phyloP scores from a whole-genome alignment of 2,329 filamentous ascomycete species.

The Cucurbitaria berberidis region DNA sequence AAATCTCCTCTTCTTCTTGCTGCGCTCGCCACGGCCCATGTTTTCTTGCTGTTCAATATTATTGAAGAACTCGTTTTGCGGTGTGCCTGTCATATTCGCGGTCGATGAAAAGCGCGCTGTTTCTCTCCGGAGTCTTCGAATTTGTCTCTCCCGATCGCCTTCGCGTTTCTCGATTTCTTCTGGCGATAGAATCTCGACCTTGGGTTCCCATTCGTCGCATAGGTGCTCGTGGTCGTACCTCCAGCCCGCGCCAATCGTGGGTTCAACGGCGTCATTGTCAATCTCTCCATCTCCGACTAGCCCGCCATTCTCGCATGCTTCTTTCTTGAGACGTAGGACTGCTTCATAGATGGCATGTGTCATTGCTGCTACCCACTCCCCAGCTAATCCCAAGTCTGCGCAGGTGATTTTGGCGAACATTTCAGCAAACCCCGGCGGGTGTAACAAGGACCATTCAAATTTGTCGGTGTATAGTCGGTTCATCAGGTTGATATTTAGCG shows the following conservation, averaged over 20 bases:
- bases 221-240: conserved; percentile 92
- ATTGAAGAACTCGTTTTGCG: conserved; percentile 67
- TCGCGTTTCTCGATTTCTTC: conserved; percentile 98
- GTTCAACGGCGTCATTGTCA: conserved; percentile 84
- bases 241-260: conserved; percentile 84
- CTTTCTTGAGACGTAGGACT: conserved; percentile 90
- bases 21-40: conserved; percentile 89
- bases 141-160: conserved; percentile 89
- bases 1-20: conserved; percentile 94
- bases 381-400: conserved; percentile 83
- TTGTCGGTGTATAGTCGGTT: conserved; percentile 95
- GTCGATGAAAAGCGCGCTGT: conserved; percentile 91
- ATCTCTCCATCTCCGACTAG: conserved; percentile 78
- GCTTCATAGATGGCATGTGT: conserved; percentile 97
- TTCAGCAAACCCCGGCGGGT: conserved; percentile 90
- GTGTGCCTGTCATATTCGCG: conserved; percentile 76
- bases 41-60: conserved; percentile 67
- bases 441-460: conserved; percentile 95
- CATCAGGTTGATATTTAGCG: conserved; percentile 86
- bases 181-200: conserved; percentile 71
- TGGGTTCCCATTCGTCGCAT: conserved; percentile 62
- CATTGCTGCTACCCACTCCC: conserved; percentile 94
- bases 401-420: conserved; percentile 92
- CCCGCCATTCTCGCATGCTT: conserved; percentile 90
- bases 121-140: conserved; percentile 83